phyloP scores from a whole-genome alignment of 2,329 filamentous ascomycete species.

The Cadophora sp. region DNA sequence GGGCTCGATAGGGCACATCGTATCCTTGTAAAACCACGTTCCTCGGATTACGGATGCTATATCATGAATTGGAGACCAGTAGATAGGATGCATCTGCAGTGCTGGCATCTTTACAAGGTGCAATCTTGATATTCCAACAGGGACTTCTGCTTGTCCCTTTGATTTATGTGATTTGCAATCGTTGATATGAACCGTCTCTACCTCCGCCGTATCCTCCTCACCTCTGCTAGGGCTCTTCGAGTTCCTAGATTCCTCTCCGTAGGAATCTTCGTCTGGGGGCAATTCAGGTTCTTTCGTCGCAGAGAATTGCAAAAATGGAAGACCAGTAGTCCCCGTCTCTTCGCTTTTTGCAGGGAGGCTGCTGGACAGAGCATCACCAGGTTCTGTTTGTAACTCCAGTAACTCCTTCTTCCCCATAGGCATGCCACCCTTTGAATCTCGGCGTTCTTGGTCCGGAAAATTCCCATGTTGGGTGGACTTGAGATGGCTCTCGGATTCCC shows the following conservation, averaged over 20 bases:
- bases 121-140: conserved; percentile 88
- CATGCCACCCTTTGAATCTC: neutral
- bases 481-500: conserved; percentile 8
- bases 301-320: conserved; percentile 55
- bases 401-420: conserved; percentile 10
- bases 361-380: conserved; percentile 15
- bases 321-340: conserved; percentile 52
- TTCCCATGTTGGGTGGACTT: conserved; percentile 11
- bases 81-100: conserved; percentile 92
- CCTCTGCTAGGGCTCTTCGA: conserved; percentile 19
- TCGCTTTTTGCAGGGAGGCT: conserved; percentile 24
- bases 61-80: conserved; percentile 95
- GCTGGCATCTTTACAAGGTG: conserved; percentile 86
- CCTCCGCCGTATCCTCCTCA: conserved; percentile 21
- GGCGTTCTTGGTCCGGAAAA: conserved; percentile 6
- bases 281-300: conserved; percentile 30
- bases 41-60: conserved; percentile 81
- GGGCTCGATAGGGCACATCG: conserved; percentile 88
- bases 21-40: conserved; percentile 98
- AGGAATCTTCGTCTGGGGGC: conserved; percentile 14
- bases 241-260: conserved; percentile 13
- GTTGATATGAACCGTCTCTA: conserved; percentile 32
- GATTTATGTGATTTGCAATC: conserved; percentile 44
- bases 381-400: neutral
- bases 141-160: conserved; percentile 61